Conservation (phyloP, 768 basidiomycete genomes). For the Collybia sordida region DNA sequence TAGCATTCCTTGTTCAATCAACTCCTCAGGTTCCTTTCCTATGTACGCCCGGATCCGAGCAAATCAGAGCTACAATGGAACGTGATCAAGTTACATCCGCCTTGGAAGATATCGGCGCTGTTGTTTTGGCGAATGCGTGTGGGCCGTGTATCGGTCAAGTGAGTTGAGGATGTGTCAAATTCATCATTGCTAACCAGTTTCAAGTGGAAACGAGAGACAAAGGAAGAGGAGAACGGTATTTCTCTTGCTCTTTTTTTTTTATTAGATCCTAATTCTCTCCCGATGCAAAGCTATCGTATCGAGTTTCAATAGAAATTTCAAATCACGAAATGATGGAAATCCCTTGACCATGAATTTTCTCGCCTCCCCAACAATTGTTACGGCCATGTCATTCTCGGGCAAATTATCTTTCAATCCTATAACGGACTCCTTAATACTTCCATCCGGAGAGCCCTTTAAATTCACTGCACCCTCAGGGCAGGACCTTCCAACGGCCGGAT, state of each 20-base stretch:
- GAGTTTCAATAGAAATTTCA: constrained; percentile 90
- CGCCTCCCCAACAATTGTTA: constrained; percentile 94
- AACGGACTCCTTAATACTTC: constrained; percentile 65
- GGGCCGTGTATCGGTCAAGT: constrained; percentile 98
- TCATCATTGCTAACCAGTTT: constrained; percentile 5
- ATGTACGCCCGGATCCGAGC: constrained; percentile 90
- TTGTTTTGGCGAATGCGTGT: constrained; percentile 96
- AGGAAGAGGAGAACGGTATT: constrained; percentile 88
- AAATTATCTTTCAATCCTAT: constrained; percentile 92
- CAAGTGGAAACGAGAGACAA: constrained; percentile 94
- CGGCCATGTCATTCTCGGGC: constrained; percentile 96
- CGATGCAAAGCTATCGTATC: constrained; percentile 78
- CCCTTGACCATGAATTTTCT: constrained; percentile 95
- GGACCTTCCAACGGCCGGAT: constrained; percentile 82
- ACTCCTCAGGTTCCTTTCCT: constrained; percentile 69
- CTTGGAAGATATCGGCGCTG: constrained; percentile 87
- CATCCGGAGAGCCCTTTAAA: constrained; percentile 77
- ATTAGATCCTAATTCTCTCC: constrained; percentile 7
- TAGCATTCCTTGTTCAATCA: constrained; percentile 5
- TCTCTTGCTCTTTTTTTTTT: constrained; percentile 6
- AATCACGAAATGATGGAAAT: constrained; percentile 97
- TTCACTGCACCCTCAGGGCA: constrained; percentile 84
- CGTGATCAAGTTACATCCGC: constrained; percentile 83
- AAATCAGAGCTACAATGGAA: constrained; percentile 97
- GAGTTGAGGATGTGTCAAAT: constrained; percentile 14